Conservation (phyloP, 768 basidiomycete genomes). For the Suillus bovinus region DNA sequence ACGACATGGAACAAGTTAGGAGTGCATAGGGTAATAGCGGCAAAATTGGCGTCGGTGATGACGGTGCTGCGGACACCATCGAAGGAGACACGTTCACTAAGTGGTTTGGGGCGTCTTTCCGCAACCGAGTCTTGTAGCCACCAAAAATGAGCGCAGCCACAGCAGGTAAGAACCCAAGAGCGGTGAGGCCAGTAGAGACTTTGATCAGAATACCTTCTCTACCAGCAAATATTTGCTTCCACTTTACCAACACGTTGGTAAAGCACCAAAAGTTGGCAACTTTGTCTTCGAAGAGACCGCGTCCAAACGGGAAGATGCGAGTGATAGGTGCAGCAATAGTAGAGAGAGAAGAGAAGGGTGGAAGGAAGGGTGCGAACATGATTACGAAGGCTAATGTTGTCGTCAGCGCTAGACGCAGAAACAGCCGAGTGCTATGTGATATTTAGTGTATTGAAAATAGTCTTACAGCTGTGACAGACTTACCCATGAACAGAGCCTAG, state of each 20-base stretch:
- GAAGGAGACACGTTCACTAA: background rate
- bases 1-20: slow-evolving; percentile 81
- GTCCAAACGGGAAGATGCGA: slow-evolving; percentile 89
- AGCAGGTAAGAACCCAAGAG: slow-evolving; percentile 66
- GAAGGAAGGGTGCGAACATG: slow-evolving; percentile 80
- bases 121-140: slow-evolving; percentile 33
- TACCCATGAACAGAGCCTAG: slow-evolving; percentile 75
- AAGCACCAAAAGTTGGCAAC: slow-evolving; percentile 99
- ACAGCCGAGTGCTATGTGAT: slow-evolving; percentile 44
- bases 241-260: slow-evolving; percentile 79
- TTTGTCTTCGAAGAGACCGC: slow-evolving; percentile 93
- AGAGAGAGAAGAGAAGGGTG: slow-evolving; percentile 54
- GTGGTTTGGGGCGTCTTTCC: slow-evolving; percentile 5
- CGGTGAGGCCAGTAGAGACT: slow-evolving; percentile 66
- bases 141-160: slow-evolving; percentile 47
- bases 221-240: slow-evolving; percentile 47
- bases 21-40: slow-evolving; percentile 79
- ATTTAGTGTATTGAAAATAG: slow-evolving; percentile 10
- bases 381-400: slow-evolving; percentile 64
- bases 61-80: background rate
- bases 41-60: slow-evolving; percentile 51
- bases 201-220: slow-evolving; percentile 58
- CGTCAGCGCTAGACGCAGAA: slow-evolving; percentile 63
- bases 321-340: slow-evolving; percentile 62
- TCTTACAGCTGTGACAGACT: slow-evolving; percentile 20